Conservation (phyloP, 345 rosid species). For the Gossypium australe region DNA sequence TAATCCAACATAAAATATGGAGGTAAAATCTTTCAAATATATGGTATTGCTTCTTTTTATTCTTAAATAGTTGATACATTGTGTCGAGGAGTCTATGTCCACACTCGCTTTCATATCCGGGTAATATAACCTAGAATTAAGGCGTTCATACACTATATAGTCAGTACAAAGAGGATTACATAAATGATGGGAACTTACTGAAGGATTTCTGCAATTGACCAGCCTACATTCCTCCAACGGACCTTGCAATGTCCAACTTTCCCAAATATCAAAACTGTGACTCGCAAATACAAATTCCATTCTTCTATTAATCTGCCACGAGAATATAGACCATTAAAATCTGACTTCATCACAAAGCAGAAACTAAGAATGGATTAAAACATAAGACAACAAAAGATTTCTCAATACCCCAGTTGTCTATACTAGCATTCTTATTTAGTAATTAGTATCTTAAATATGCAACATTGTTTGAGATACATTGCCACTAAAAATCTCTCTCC, state of each 20-base stretch:
- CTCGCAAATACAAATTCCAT: slow-evolving; percentile 98
- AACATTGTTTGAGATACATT: not conserved
- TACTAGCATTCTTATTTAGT: not conserved
- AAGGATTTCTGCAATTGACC: slow-evolving; percentile 78
- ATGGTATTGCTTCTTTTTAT: too few relatives aligned
- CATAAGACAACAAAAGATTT: not conserved
- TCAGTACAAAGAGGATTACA: not conserved
- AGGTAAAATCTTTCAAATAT: too few relatives aligned
- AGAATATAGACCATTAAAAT: slow-evolving; percentile 5
- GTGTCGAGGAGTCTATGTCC: too few relatives aligned
- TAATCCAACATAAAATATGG: too few relatives aligned
- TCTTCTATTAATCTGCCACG: slow-evolving; percentile 80
- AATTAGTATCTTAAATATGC: not conserved
- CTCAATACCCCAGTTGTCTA: not conserved
- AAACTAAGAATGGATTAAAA: not conserved
- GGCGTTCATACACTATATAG: too few relatives aligned
- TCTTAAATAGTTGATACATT: too few relatives aligned
- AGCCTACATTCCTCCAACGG: slow-evolving; percentile 82
- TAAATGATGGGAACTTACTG: slow-evolving; percentile 34
- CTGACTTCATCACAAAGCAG: not conserved
- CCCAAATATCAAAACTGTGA: slow-evolving; percentile 99
- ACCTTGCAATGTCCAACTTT: slow-evolving; percentile 95
- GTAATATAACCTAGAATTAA: too few relatives aligned
- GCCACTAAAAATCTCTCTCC: not conserved
- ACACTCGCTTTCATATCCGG: too few relatives aligned